Conservation (phyloP, 2,329 filamentous ascomycete species). For the Fusarium sp. region DNA sequence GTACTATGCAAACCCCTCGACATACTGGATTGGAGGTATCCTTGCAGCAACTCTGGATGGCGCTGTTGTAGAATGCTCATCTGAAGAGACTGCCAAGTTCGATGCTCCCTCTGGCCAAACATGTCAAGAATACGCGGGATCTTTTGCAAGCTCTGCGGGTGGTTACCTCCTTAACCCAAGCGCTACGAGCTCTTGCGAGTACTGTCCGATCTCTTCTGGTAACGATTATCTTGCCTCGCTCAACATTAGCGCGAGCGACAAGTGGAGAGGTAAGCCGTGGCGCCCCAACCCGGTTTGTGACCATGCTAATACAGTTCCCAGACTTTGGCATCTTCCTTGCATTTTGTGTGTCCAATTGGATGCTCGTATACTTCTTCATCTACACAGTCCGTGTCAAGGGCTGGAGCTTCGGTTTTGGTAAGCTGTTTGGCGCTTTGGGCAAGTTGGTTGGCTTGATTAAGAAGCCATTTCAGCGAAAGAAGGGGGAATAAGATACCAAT, state of each 20-base stretch:
- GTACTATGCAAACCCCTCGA: slow-evolving; percentile 40
- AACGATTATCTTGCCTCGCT: slow-evolving; percentile 72
- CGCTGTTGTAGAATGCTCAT: slow-evolving; percentile 54
- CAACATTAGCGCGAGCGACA: slow-evolving; percentile 64
- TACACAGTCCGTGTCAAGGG: slow-evolving; percentile 76
- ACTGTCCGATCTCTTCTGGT: slow-evolving; percentile 70
- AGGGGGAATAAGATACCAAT: neutral
- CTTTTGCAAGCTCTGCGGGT: slow-evolving; percentile 58
- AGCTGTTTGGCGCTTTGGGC: slow-evolving; percentile 31
- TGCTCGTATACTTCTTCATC: slow-evolving; percentile 80
- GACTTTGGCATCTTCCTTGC: slow-evolving; percentile 77
- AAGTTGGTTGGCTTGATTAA: slow-evolving; percentile 35
- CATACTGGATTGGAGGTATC: slow-evolving; percentile 39
- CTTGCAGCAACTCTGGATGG: slow-evolving; percentile 36
- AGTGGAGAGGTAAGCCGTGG: slow-evolving; percentile 63
- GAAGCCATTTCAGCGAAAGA: slow-evolving; percentile 37
- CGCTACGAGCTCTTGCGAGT: slow-evolving; percentile 70
- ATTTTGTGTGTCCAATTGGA: slow-evolving; percentile 77
- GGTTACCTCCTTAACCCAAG: slow-evolving; percentile 74
- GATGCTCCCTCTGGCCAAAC: slow-evolving; percentile 72
- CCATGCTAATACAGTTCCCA: slow-evolving; percentile 18
- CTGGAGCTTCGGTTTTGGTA: slow-evolving; percentile 76
- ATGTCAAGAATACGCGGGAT: slow-evolving; percentile 71
- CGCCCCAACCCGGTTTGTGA: neutral
- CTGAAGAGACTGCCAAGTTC: slow-evolving; percentile 56